These are phyloP conservation scores for Pyrus betulifolia DNA, from an alignment of 306 rosid species.

Conservation along the genomic window DNA sequence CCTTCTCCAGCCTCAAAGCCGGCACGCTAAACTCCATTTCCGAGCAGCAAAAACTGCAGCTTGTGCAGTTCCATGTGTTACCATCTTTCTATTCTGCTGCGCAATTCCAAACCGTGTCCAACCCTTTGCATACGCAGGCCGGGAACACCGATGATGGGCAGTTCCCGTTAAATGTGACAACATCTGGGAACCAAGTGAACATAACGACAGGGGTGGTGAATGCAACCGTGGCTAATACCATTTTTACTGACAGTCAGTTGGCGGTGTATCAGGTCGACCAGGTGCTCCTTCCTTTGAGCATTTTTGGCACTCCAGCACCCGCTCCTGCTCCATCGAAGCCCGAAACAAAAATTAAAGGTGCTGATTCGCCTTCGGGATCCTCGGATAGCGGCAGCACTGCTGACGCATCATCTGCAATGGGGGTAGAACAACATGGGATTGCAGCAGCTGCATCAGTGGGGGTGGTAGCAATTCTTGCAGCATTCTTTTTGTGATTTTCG, in stretches of 20 bases:
- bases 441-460: neutral
- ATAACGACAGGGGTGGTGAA: conserved; percentile 71
- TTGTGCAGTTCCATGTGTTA: conserved; percentile 67
- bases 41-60: conserved; percentile 59
- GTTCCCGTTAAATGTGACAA: conserved; percentile 76
- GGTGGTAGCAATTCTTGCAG: conserved; percentile 3
- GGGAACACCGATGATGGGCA: conserved; percentile 62
- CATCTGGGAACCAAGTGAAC: conserved; percentile 79
- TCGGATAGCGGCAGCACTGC: conserved; percentile 13
- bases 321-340: conserved; percentile 59
- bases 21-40: conserved; percentile 67
- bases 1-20: conserved; percentile 55
- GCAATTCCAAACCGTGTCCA: conserved; percentile 75
- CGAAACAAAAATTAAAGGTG: conserved; percentile 39
- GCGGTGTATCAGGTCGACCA: conserved; percentile 78
- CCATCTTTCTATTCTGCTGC: conserved; percentile 50
- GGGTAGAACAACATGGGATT: neutral
- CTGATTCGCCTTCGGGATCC: conserved; percentile 50
- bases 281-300: conserved; percentile 69
- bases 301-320: conserved; percentile 64
- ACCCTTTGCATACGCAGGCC: conserved; percentile 86
- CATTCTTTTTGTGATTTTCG: neutral
- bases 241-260: conserved; percentile 55
- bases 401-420: conserved; percentile 30
- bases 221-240: conserved; percentile 55